Base-by-base conservation (phyloP, 495 filamentous ascomycete genomes). In the Talaromyces stipitatus region DNA sequence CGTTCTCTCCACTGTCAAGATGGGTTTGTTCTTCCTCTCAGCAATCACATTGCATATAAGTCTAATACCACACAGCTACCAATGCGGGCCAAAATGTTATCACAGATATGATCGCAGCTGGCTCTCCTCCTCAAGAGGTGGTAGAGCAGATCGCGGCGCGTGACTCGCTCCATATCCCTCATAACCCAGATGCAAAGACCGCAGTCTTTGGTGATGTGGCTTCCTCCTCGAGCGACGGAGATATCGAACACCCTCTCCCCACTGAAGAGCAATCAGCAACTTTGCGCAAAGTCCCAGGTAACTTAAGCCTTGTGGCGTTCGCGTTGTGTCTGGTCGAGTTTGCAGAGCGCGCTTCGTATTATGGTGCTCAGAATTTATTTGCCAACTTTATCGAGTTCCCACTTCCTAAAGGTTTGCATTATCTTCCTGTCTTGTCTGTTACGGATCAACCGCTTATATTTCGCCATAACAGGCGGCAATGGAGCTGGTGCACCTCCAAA, bases 261-360 rank as follows among this genome's bases (percentile, higher is more conserved):
- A 84, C 82, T n/a, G 74, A 78, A 22, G 79, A 84, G 52, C 82
- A 88, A 47, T 62, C 70, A 23, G 58, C 61, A 10, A 79, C 76
- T 6, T 69, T 86, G 9, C 82, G 83, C 50, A 78, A 80, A 60
- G 75, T 86, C 14, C 71, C 83, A 11, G 83, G 75, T 47, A 72
- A 50, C 2, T 58, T 84, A 8, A 79, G 80, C 7, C 43, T 67
- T 2, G 60, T 72, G 4, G 69, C 77, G 24, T 84, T 78, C 58
- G 67, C 74, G 8, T 75, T 85, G 29, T 86, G 82, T 59, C 57
- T 80, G 0, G 79, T 85, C 28, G 82, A 83, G 54, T 80, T 85
- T 57, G 79, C 79, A 27, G 82, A 85, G 61, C 71, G 81, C 38
- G 79, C 80, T 1, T 82, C 79, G 3, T 85, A 83, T 64, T 82